Base-by-base conservation (phyloP, 2,329 filamentous ascomycete species). In the Ramularia collo-cygni region DNA sequence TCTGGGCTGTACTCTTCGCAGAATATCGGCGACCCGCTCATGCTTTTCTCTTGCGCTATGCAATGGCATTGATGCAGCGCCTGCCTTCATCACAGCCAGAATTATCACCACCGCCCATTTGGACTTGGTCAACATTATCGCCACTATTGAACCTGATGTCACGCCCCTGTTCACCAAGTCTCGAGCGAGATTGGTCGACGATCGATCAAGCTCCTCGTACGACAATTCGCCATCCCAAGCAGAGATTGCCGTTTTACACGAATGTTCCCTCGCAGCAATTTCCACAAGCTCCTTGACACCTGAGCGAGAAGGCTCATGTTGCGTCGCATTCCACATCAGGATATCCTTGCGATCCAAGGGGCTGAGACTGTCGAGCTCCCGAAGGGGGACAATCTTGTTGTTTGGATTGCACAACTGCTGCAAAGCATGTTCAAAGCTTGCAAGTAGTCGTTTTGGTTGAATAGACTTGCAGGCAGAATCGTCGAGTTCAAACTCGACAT, bases 71-170 rank as follows among this genome's bases (percentile, higher is more conserved):
- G 53, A 58, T 13, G 58, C 58, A 10, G 54, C 60, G 12, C 61
- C 61, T 10, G 60, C 58, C 37, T 62, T 62, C 18, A 64, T 52
- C 5, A 63, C 55, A 3, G 56, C 55, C 9, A 64, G 52, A 56
- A 62, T 60, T 2, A 59, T 57, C 10, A 63, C 49, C 6, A 60
- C 43, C 1, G 55, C 54, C 33, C 56, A 62, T 4, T 42, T 37
- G 28, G 57, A 62, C 47, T 64, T 64, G 28, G 63, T 60, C 29
- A 64, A 62, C 35, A 60, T 63, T 4, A 59, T 57, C 4, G 61
- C 59, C 1, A 64, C 58, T 24, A 62, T 16, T 3, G 21, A 2
- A 16, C 28, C 16, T 4, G 7, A 3, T 2, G 8, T 16, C 13
- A 35, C 13, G 4, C 27, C 26, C 9, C 9, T n/a, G n/a, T n/a